Conservation (phyloP, 805 yeast genomes). For the Myxozyma vanderwaltii region DNA sequence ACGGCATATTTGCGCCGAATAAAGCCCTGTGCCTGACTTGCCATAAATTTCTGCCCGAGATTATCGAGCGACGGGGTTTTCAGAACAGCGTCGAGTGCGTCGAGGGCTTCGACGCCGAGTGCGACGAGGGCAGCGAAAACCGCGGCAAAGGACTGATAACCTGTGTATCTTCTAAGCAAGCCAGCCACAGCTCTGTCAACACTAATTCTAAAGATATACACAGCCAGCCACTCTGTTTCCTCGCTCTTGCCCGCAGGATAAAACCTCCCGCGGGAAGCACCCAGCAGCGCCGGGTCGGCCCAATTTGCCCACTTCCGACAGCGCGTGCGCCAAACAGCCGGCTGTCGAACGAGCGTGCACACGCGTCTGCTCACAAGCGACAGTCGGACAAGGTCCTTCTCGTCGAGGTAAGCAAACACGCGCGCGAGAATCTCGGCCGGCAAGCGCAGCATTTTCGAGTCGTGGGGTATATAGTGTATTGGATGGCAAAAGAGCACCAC, state of each 20-base stretch:
- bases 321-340: conserved; percentile 7
- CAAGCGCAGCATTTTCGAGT: neutral
- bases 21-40: conserved; percentile 15
- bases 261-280: neutral
- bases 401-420: conserved; percentile 4
- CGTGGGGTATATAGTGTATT: neutral
- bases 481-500: too few relatives aligned
- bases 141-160: conserved; percentile 1
- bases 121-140: conserved; percentile 2
- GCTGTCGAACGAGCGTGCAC: neutral
- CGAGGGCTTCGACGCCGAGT: conserved; percentile 21
- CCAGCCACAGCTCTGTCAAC: neutral
- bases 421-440: conserved; percentile 17
- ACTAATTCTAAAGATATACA: neutral
- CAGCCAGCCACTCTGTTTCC: neutral
- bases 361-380: neutral
- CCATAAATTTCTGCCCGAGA: conserved; percentile 12
- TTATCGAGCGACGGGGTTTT: neutral
- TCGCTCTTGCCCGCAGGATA: too few relatives aligned
- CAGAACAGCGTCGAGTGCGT: conserved; percentile 6
- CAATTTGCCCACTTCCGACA: conserved; percentile 16
- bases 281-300: neutral
- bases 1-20: conserved; percentile 20
- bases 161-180: neutral
- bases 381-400: conserved; percentile 5